Conservation (phyloP, 495 filamentous ascomycete species). For the Pseudevernia furfuracea region DNA sequence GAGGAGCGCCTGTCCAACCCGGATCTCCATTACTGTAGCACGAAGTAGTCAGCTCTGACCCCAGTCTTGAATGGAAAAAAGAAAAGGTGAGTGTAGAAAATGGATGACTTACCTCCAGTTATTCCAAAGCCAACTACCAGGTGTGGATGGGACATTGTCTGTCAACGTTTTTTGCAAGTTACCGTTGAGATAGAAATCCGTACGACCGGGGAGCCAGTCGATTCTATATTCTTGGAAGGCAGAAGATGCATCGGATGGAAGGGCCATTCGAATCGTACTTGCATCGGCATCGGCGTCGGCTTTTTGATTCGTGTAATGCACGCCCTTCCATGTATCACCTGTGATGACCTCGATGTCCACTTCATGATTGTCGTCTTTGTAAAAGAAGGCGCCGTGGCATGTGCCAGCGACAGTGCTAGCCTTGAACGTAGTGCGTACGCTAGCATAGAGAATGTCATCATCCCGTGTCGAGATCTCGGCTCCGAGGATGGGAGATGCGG, state of each 20-base stretch:
- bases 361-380: slow-evolving; percentile 22
- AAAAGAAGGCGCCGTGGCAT: slow-evolving; percentile 20
- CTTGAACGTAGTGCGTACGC: slow-evolving; percentile 22
- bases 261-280: slow-evolving; percentile 5
- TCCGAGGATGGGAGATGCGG: slow-evolving; percentile 14
- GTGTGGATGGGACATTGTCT: slow-evolving; percentile 22
- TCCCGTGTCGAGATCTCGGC: slow-evolving; percentile 19
- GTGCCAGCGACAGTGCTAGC: slow-evolving; percentile 21
- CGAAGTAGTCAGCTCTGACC: background rate
- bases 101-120: slow-evolving; percentile 23
- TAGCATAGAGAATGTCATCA: slow-evolving; percentile 22
- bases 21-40: slow-evolving; percentile 21
- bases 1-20: slow-evolving; percentile 24
- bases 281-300: slow-evolving; percentile 2
- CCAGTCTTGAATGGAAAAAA: background rate
- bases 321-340: slow-evolving; percentile 7
- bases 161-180: slow-evolving; percentile 17
- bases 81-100: too few relatives aligned
- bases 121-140: slow-evolving; percentile 28
- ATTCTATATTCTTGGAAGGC: slow-evolving; percentile 25
- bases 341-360: slow-evolving; percentile 24
- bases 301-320: slow-evolving; percentile 26
- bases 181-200: slow-evolving; percentile 23
- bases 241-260: slow-evolving; percentile 17
- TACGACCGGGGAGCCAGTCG: slow-evolving; percentile 22